A percentile compares a stretch with the other conserved stretches of the same genome.
These are phyloP conservation scores for Fusarium sp. DNA, from an alignment of 2,329 filamentous ascomycete species.

Conservation along the genomic window DNA sequence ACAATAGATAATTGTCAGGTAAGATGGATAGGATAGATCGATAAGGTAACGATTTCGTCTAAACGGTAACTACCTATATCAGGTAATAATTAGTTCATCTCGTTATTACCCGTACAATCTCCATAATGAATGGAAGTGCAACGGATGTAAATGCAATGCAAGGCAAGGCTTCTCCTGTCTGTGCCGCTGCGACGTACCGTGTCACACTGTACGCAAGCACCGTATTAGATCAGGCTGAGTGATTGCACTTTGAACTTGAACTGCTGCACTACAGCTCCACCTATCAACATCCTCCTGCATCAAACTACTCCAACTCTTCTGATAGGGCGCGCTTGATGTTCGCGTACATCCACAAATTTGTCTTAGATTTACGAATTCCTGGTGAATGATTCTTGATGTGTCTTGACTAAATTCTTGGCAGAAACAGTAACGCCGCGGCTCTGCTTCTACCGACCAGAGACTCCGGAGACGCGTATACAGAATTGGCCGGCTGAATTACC, in stretches of 20 bases:
- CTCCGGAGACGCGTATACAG: background rate
- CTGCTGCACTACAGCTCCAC: slow-evolving; percentile 15
- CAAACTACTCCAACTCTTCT: slow-evolving; percentile 11
- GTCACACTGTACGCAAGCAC: background rate
- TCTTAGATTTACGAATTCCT: slow-evolving; percentile 21
- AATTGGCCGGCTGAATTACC: slow-evolving; percentile 29
- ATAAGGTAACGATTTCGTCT: background rate
- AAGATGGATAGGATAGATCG: slow-evolving; percentile 9
- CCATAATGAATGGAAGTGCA: slow-evolving; percentile 20
- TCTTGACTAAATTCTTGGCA: slow-evolving; percentile 16
- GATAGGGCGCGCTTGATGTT: slow-evolving; percentile 30
- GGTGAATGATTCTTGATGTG: slow-evolving; percentile 2
- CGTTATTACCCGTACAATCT: slow-evolving; percentile 9
- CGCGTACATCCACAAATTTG: slow-evolving; percentile 21
- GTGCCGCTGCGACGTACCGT: slow-evolving; percentile 21
- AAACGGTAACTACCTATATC: background rate
- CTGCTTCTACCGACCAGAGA: background rate
- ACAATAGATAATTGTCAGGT: slow-evolving; percentile 14
- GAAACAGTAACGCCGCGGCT: slow-evolving; percentile 29
- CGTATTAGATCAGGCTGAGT: slow-evolving; percentile 25
- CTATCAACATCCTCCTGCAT: slow-evolving; percentile 30
- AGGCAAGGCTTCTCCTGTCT: slow-evolving; percentile 25
- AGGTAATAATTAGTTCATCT: background rate
- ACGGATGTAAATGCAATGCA: slow-evolving; percentile 26
- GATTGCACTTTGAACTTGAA: slow-evolving; percentile 5